phyloP scores from a whole-genome alignment of 306 rosid species.

The Lathyrus oleraceus region DNA sequence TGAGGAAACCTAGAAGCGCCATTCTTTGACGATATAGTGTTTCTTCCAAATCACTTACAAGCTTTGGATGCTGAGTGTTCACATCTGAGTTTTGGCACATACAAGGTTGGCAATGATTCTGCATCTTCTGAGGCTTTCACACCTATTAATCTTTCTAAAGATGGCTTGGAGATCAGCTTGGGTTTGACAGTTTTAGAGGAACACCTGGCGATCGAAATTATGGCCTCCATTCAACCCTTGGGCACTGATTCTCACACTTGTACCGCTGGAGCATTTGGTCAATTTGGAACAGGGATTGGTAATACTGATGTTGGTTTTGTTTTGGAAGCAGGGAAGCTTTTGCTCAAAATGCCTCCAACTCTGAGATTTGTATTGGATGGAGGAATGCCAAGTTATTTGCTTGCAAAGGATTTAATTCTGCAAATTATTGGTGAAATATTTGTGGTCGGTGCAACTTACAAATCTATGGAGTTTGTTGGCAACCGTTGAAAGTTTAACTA shows the following conservation, averaged over 20 bases:
- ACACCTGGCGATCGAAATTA: slow-evolving; percentile 34
- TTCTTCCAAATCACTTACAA: slow-evolving; percentile 64
- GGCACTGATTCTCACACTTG: too few species aligned
- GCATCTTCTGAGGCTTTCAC: slow-evolving; percentile 38
- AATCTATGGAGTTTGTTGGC: slow-evolving; percentile 94
- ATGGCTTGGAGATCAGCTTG: slow-evolving; percentile 46
- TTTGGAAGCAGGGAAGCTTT: too few species aligned
- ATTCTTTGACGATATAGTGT: slow-evolving; percentile 39
- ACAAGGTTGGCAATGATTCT: slow-evolving; percentile 42
- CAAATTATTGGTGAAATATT: slow-evolving; percentile 92
- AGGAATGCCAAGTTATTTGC: slow-evolving; percentile 90
- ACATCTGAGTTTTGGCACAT: slow-evolving; percentile 77
- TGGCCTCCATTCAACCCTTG: slow-evolving; percentile 39
- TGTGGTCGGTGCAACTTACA: slow-evolving; percentile 91
- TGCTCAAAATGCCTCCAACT: slow-evolving; percentile 93
- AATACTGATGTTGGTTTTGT: too few species aligned
- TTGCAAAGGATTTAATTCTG: slow-evolving; percentile 92
- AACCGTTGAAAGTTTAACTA: slow-evolving; percentile 80
- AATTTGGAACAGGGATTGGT: too few species aligned
- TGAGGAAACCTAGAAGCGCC: slow-evolving; percentile 27
- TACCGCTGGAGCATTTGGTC: too few species aligned
- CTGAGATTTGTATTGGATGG: slow-evolving; percentile 86
- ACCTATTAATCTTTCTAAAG: slow-evolving; percentile 40
- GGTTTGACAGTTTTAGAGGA: slow-evolving; percentile 35
- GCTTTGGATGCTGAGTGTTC: slow-evolving; percentile 61